These are phyloP conservation scores for Diospyros lotus DNA, from an alignment of 148 eudicot species.

Conservation along the genomic window DNA sequence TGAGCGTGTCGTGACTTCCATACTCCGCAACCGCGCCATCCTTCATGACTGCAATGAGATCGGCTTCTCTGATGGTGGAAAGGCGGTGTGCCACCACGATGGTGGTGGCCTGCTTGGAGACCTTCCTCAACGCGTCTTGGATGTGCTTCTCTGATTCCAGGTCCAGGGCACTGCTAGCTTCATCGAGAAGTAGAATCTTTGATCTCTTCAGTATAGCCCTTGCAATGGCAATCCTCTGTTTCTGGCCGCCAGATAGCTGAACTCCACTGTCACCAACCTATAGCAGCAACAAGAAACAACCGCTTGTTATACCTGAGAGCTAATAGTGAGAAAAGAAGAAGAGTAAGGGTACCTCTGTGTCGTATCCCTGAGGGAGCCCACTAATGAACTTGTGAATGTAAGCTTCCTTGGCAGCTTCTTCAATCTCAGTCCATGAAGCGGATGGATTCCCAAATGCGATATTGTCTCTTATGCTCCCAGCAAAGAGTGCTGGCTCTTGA, in stretches of 20 bases:
- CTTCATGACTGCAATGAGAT: constrained; percentile 34
- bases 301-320: no score
- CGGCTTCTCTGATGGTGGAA: constrained; percentile 46
- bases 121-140: constrained; percentile 39
- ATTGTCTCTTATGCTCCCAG: constrained; percentile 45
- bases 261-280: constrained; percentile 53
- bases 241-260: constrained; percentile 51
- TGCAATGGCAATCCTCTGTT: constrained; percentile 51
- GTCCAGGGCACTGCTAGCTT: constrained; percentile 57
- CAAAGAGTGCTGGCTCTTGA: constrained; percentile 52
- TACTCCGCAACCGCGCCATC: constrained; percentile 38
- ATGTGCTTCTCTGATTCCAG: constrained; percentile 50
- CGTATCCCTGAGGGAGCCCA: constrained; percentile 51
- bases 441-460: constrained; percentile 38
- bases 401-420: constrained; percentile 51
- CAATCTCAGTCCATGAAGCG: constrained; percentile 49
- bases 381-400: constrained; percentile 48
- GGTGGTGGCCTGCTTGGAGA: constrained; percentile 41
- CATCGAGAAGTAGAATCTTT: constrained; percentile 37
- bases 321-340: no score
- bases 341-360: constrained; percentile 35
- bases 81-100: constrained; percentile 52
- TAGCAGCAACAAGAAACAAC: background rate
- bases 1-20: constrained; percentile 40
- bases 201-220: constrained; percentile 46